Percentiles rank a stretch among this genome's conserved stretches.
Conservation (phyloP, 192 early-diverging fungal genomes). For the Jimgerdemannia lactiflua region DNA sequence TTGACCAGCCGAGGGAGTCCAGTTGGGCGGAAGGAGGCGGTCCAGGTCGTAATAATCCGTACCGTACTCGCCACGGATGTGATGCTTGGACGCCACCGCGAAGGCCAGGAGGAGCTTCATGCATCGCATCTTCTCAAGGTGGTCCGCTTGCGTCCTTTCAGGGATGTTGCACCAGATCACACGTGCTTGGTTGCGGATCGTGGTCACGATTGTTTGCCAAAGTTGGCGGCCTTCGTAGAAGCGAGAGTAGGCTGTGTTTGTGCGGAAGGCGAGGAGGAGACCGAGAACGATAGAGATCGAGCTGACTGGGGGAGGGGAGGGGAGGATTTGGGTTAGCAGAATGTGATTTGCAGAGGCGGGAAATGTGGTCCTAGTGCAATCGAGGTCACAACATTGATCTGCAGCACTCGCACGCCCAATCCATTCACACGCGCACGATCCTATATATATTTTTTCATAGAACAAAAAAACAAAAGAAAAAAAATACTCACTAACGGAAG, state of each 20-base stretch:
- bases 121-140: constrained; percentile 51
- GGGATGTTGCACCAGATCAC: constrained; percentile 65
- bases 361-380: no score
- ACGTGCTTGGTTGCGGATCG: constrained; percentile 67
- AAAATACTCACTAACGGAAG: not conserved
- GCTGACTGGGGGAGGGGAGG: constrained; percentile 7
- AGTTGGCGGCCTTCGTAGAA: constrained; percentile 80
- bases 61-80: constrained; percentile 59
- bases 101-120: constrained; percentile 56
- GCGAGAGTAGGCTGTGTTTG: constrained; percentile 71
- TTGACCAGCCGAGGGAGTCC: constrained; percentile 35
- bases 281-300: constrained; percentile 47
- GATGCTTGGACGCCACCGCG: constrained; percentile 53
- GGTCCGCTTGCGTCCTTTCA: constrained; percentile 39
- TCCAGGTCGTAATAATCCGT: constrained; percentile 57
- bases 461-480: not conserved
- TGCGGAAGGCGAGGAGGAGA: constrained; percentile 81
- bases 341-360: no score
- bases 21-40: constrained; percentile 52
- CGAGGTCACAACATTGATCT: no score
- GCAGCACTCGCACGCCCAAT: no score
- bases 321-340: not conserved
- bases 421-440: no score
- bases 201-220: constrained; percentile 61
- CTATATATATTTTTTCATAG: no score